A percentile compares a stretch with the other conserved stretches of the same genome.
Conservation (phyloP, 345 rosid species). For the Syzygium aromaticum region DNA sequence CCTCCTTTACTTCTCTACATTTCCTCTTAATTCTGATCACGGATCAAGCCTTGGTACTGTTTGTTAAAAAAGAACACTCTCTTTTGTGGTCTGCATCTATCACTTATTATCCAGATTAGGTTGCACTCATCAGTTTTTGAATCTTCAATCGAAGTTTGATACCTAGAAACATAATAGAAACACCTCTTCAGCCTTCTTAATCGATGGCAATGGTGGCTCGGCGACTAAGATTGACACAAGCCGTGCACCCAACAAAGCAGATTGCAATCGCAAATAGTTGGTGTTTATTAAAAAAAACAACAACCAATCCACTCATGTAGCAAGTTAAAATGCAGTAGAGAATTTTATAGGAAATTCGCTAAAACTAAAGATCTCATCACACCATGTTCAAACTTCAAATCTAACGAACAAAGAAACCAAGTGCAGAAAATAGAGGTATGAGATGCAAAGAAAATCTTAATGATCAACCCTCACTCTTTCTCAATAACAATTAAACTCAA, state of each 20-base stretch:
- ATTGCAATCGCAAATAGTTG: background rate
- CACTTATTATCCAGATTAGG: background rate
- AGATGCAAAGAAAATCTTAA: background rate
- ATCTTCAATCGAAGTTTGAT: background rate
- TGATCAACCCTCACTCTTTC: too few species aligned
- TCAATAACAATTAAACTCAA: too few species aligned
- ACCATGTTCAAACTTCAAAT: background rate
- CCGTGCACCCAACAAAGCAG: background rate
- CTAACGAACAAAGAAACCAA: background rate
- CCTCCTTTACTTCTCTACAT: too few species aligned
- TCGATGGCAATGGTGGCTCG: too few species aligned
- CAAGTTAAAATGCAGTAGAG: background rate
- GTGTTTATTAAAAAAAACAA: too few species aligned
- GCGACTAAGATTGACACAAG: background rate
- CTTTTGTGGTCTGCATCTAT: background rate
- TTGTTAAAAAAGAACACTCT: background rate
- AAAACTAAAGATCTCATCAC: background rate
- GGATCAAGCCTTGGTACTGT: too few species aligned
- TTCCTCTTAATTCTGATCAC: too few species aligned
- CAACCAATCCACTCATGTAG: background rate
- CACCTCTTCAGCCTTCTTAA: too few species aligned
- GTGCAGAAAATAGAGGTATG: background rate
- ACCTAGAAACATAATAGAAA: background rate
- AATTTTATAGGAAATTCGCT: accelerated
- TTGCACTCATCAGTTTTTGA: background rate